These are phyloP conservation scores for Chrysoporthe cubensis DNA, from an alignment of 2,329 filamentous ascomycete genomes.

Conservation along the genomic window DNA sequence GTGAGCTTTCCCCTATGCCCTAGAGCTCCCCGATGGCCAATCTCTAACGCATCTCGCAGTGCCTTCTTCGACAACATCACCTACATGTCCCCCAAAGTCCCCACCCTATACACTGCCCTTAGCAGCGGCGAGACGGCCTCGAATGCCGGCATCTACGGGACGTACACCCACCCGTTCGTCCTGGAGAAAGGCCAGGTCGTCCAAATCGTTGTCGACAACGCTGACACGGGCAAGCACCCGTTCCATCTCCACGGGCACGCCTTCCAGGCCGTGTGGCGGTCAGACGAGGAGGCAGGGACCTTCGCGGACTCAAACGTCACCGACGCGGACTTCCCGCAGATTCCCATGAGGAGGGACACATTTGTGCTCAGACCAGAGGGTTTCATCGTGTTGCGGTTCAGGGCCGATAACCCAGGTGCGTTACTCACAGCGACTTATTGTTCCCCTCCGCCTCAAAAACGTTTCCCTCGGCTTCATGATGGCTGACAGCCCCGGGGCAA, in stretches of 20 bases:
- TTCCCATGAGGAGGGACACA: constrained; percentile 71
- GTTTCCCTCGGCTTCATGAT: no score
- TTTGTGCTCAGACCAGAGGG: constrained; percentile 67
- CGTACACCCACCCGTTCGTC: constrained; percentile 68
- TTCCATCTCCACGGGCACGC: constrained; percentile 80
- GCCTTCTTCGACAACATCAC: constrained; percentile 79
- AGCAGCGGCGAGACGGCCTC: constrained; percentile 62
- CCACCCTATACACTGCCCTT: constrained; percentile 77
- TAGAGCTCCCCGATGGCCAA: no score
- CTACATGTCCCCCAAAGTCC: constrained; percentile 75
- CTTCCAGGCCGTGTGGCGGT: constrained; percentile 70
- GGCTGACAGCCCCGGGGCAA: neutral
- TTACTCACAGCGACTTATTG: no score
- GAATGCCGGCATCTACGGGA: constrained; percentile 67
- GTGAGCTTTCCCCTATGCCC: constrained; percentile 42
- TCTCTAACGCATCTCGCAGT: constrained; percentile 19
- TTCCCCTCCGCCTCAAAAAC: no score
- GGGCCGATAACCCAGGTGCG: constrained; percentile 66
- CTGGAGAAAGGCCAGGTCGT: constrained; percentile 70
- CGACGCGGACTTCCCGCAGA: constrained; percentile 51
- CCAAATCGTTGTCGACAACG: constrained; percentile 77
- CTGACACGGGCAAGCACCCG: constrained; percentile 71
- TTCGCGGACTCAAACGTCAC: constrained; percentile 49
- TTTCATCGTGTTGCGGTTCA: constrained; percentile 70
- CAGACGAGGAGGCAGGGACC: constrained; percentile 58